These are phyloP conservation scores for Colletotrichum sp. DNA, from an alignment of 2,329 filamentous ascomycete species.

Conservation along the genomic window DNA sequence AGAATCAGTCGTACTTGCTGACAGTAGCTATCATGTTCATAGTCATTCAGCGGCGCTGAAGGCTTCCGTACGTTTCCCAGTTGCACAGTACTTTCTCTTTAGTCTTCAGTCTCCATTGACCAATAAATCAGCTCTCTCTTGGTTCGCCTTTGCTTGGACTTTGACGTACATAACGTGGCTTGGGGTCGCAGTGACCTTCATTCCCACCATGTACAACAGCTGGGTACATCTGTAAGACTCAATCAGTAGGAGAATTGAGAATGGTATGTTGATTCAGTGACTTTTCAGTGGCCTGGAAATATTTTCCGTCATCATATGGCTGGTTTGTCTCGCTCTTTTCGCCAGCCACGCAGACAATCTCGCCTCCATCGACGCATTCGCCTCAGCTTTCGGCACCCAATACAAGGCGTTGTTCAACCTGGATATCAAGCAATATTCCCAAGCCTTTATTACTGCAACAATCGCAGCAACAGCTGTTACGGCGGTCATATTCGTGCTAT, in stretches of 20 bases:
- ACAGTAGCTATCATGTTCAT: not conserved
- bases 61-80: not conserved
- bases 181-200: not conserved
- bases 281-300: not conserved
- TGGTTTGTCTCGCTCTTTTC: not conserved
- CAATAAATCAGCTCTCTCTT: not conserved
- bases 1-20: not conserved
- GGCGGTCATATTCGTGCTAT: not conserved
- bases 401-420: not conserved
- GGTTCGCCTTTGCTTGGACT: not conserved
- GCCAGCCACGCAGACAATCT: not conserved
- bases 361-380: not conserved
- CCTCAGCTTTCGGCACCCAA: not conserved
- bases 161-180: not conserved
- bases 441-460: not conserved
- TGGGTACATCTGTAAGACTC: not conserved
- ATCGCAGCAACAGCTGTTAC: not conserved
- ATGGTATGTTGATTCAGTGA: not conserved
- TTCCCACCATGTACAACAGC: not conserved
- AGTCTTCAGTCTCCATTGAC: not conserved
- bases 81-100: not conserved
- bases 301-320: not conserved
- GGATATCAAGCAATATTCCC: not conserved
- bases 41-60: not conserved
- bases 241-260: not conserved